These are phyloP conservation scores for Ampelocalamus luodianensis DNA, from an alignment of 176 grass and related monocot genomes.

Conservation along the genomic window DNA sequence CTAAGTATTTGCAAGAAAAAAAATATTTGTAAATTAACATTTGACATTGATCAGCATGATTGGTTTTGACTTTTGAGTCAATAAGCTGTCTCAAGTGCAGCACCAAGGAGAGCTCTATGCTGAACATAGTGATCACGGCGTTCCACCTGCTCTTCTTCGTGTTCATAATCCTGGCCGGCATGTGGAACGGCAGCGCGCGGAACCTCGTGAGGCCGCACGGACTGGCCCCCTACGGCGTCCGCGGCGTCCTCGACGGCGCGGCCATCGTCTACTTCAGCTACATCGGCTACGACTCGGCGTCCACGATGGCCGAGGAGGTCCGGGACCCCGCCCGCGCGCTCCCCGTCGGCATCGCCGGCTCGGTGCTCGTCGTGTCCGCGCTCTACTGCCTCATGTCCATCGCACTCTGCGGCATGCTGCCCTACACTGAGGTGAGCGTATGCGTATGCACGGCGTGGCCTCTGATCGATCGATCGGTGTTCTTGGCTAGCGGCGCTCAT, in stretches of 20 bases:
- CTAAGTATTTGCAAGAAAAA: neutral
- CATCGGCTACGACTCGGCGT: conserved; percentile 96
- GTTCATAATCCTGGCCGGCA: conserved; percentile 72
- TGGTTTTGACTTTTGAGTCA: neutral
- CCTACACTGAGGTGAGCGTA: conserved; percentile 70
- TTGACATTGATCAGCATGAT: neutral
- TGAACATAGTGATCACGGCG: conserved; percentile 89
- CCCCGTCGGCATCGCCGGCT: conserved; percentile 82
- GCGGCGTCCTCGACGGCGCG: conserved; percentile 79
- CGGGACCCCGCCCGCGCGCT: conserved; percentile 73
- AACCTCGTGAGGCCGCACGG: conserved; percentile 72
- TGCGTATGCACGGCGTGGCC: neutral
- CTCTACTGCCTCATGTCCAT: conserved; percentile 96
- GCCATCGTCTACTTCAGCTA: conserved; percentile 97
- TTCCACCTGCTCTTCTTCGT: conserved; percentile 86
- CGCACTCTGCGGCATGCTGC: conserved; percentile 80
- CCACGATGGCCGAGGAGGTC: conserved; percentile 97
- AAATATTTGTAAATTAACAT: neutral
- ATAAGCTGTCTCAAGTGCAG: conserved; percentile 32
- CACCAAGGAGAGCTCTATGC: conserved; percentile 89
- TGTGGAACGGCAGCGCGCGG: conserved; percentile 65
- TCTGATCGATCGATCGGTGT: neutral
- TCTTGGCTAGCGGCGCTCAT: neutral
- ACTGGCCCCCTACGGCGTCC: conserved; percentile 69
- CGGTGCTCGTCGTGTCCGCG: conserved; percentile 68